Evolutionary conservation across 2,329 filamentous ascomycete genomes (phyloP).

Genomic region (Alternaria gaisen): DNA sequence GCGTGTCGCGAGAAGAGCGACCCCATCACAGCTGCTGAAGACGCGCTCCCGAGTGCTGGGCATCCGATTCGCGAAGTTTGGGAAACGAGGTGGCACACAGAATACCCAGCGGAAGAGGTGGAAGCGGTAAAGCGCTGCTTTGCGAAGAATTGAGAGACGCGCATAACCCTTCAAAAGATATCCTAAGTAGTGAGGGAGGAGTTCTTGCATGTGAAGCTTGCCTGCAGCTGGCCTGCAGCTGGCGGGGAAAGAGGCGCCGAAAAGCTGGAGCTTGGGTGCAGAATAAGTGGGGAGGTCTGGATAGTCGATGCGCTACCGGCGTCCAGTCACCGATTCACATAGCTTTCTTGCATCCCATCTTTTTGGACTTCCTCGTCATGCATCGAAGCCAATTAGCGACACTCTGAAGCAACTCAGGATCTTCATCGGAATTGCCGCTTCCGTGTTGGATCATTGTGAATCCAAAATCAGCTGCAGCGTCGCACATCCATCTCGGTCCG

Average conservation of each 20-base stretch:
- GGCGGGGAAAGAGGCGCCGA: slow-evolving; percentile 9
- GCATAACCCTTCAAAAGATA: not conserved
- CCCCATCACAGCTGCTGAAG: not conserved
- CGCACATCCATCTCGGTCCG: not conserved
- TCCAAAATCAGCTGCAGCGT: not conserved
- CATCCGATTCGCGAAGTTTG: not conserved
- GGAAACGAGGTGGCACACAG: not conserved
- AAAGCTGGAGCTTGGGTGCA: slow-evolving; percentile 4
- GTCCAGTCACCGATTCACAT: slow-evolving; percentile 10
- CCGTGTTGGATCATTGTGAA: not conserved
- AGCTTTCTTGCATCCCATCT: slow-evolving; percentile 12
- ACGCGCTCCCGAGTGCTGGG: not conserved
- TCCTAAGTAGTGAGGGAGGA: not conserved
- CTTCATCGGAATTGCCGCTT: not conserved
- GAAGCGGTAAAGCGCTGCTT: not conserved
- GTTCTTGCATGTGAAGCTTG: slow-evolving; percentile 2
- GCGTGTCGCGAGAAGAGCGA: not conserved
- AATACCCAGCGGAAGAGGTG: not conserved
- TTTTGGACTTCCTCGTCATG: slow-evolving; percentile 1
- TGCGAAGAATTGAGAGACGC: not conserved
- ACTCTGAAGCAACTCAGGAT: not conserved
- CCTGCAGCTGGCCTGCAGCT: slow-evolving; percentile 9
- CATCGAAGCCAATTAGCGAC: not conserved
- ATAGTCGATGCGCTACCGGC: slow-evolving; percentile 5
- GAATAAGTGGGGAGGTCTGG: slow-evolving; percentile 6